Evolutionary conservation across 371 early-diverging fungal species (phyloP).

Genomic region (Saksenaea oblongispora): DNA sequence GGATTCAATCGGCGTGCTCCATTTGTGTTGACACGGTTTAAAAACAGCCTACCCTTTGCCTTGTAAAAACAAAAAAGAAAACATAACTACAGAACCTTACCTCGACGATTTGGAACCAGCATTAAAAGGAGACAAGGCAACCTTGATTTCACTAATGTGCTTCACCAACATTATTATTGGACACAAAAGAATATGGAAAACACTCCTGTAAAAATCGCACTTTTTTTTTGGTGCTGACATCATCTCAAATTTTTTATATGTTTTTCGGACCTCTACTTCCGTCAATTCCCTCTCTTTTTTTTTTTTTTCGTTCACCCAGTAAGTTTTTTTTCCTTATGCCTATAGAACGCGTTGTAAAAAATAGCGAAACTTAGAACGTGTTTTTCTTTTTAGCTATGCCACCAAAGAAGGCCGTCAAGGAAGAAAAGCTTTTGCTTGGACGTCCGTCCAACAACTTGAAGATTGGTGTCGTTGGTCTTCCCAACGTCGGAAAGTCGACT

Average conservation of each 20-base stretch:
- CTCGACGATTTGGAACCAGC: slow-evolving; percentile 45
- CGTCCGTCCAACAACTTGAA: slow-evolving; percentile 96
- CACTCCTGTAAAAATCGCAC: background rate
- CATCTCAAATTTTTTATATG: slow-evolving; percentile 7
- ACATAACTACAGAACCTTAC: slow-evolving; percentile 18
- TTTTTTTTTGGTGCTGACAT: slow-evolving; percentile 4
- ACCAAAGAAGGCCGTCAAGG: slow-evolving; percentile 80
- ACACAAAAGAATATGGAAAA: no score
- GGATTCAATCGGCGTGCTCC: slow-evolving; percentile 55
- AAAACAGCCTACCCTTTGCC: slow-evolving; percentile 48
- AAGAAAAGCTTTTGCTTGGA: slow-evolving; percentile 88
- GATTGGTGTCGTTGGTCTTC: slow-evolving; percentile 98
- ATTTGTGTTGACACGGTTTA: slow-evolving; percentile 58
- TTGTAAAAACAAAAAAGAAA: background rate
- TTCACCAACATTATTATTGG: slow-evolving; percentile 52
- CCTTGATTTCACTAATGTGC: slow-evolving; percentile 51
- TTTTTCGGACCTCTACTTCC: background rate
- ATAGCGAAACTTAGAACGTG: background rate
- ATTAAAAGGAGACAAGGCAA: slow-evolving; percentile 51
- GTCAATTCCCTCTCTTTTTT: slow-evolving; percentile 1
- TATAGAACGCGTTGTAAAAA: background rate
- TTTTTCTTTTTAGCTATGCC: slow-evolving; percentile 30
- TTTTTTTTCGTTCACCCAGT: slow-evolving; percentile 4
- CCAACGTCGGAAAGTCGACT: slow-evolving; percentile 98
- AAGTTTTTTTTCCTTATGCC: background rate